A percentile compares a stretch with the other conserved stretches of the same genome.
These are phyloP conservation scores for Pisolithus albus DNA, from an alignment of 768 basidiomycete species.

Conservation along the genomic window DNA sequence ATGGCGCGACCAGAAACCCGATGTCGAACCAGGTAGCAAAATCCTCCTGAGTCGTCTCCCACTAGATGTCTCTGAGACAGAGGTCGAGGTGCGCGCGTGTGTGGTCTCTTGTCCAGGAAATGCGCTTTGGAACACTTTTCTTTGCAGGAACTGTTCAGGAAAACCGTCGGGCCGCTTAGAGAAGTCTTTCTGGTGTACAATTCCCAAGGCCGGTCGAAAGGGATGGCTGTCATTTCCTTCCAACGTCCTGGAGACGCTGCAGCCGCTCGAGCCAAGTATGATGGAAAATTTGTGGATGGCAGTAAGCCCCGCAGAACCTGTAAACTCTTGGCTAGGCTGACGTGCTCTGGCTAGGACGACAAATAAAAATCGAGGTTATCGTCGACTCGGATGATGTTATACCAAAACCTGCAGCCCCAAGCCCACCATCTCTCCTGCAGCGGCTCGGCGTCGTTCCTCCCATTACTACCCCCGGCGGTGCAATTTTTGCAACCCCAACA, in stretches of 20 bases:
- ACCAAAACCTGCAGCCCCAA: constrained; percentile 19
- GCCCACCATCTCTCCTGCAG: constrained; percentile 32
- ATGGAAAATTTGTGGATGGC: constrained; percentile 72
- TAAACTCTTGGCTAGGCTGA: not conserved
- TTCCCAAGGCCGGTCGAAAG: constrained; percentile 66
- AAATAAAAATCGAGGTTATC: constrained; percentile 60
- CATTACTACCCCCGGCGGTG: not conserved
- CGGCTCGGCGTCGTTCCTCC: constrained; percentile 23
- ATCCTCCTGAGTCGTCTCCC: constrained; percentile 63
- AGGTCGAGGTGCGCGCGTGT: constrained; percentile 50
- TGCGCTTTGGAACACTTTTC: constrained; percentile 5
- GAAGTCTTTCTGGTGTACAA: constrained; percentile 72
- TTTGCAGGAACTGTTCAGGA: constrained; percentile 64
- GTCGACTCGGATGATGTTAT: constrained; percentile 34
- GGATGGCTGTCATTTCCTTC: constrained; percentile 73
- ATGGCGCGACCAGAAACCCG: constrained; percentile 44
- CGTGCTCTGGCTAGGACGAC: constrained; percentile 40
- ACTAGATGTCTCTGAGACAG: constrained; percentile 58
- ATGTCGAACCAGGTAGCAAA: constrained; percentile 45
- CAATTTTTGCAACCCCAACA: not conserved
- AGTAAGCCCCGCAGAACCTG: constrained; percentile 28
- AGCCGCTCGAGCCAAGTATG: constrained; percentile 58
- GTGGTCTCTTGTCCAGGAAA: not conserved
- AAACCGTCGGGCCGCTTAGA: constrained; percentile 68
- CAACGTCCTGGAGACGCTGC: constrained; percentile 56